Evolutionary conservation across 2,329 filamentous ascomycete genomes (phyloP), one percentile per base, ranked within the genome.

Genomic region (Penicillium digitatum): DNA sequence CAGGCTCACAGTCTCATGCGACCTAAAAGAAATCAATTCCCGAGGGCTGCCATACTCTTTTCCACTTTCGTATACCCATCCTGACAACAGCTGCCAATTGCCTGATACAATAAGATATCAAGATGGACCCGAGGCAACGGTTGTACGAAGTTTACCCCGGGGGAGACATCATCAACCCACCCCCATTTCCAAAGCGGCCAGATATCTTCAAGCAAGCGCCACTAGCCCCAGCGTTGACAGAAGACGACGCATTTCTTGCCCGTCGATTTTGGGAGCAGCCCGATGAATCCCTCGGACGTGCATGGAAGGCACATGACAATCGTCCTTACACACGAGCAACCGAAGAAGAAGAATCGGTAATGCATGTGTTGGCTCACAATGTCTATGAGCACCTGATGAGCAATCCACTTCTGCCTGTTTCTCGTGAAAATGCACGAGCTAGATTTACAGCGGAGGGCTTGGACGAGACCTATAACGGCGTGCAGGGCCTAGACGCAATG

Each of bases 311-410:
- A 38, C 29, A 44, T 18, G n/a, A 26, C 10, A 38, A 52, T 14
- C 44, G 56, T 18, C 50, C 49, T 9, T 62, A 50, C 40, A 20
- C 40, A 12, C 27, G 55, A 48, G 22, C 39, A 18, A n/a, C 35
- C 10, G 38, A 27, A 11, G 38, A 59, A 32, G 5, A 27, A 9
- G n/a, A 24, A 34, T 18, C 24, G 1, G 42, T 59, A n/a, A 54
- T 55, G 16, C 58, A 68, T 42, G 62, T 57, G 18, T 57, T 72
- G 8, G 66, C 59, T 16, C 44, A 55, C 26, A 70, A 71, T 46
- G 66, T 73, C 9, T 72, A 73, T 42, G 66, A 72, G 39, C 62
- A 66, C 54, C 27, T 72, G 45, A 64, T 69, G 56, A 49, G 42
- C 16, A 53, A 62, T 16, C 56, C 59, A 12, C 16, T 63, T 5